A percentile compares a stretch with the other conserved stretches of the same genome.
phyloP scores from a whole-genome alignment of 2,329 filamentous ascomycete species.

The Cladophialophora bantiana region DNA sequence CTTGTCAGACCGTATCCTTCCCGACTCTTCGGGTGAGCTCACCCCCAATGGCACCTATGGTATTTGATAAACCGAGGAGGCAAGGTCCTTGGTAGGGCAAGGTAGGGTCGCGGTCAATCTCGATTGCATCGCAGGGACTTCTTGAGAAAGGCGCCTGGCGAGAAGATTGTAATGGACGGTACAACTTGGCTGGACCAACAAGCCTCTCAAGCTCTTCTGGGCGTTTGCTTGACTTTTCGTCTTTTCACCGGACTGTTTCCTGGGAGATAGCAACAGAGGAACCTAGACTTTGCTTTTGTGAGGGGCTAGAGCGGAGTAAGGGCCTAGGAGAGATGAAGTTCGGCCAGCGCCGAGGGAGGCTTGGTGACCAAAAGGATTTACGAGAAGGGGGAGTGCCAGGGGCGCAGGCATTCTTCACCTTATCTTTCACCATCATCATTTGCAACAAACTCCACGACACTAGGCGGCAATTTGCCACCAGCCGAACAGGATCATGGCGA shows the following conservation, averaged over 20 bases:
- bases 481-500: neutral
- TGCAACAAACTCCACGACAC: neutral
- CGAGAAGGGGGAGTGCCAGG: neutral
- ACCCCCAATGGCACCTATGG: neutral
- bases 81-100: too few relatives aligned
- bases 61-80: neutral
- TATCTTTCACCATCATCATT: neutral
- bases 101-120: neutral
- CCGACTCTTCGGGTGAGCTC: neutral
- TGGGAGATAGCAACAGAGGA: neutral
- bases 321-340: neutral
- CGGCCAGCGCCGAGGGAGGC: neutral
- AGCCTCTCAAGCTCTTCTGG: slow-evolving; percentile 21
- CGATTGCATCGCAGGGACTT: neutral
- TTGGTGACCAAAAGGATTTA: neutral
- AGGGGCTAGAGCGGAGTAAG: neutral
- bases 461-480: neutral
- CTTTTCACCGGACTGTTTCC: neutral
- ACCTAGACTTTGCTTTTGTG: neutral
- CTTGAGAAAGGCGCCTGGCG: neutral
- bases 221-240: slow-evolving; percentile 20
- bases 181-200: slow-evolving; percentile 7
- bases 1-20: neutral
- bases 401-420: neutral
- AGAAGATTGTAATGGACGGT: neutral